Conservation (phyloP, 306 rosid species). For the Sophora flavescens region DNA sequence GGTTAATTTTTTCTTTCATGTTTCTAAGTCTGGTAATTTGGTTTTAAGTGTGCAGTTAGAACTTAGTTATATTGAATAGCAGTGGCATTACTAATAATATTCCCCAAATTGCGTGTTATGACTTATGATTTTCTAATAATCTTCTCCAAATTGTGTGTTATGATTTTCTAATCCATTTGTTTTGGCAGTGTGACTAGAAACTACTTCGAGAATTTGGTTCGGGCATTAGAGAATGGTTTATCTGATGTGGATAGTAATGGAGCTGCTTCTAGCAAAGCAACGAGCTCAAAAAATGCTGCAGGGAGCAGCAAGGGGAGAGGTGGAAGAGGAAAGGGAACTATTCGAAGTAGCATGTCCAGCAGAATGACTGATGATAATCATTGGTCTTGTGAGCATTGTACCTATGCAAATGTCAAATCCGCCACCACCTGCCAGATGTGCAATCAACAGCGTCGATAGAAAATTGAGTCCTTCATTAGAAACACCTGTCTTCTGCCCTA, state of each 20-base stretch:
- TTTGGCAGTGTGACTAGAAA: conserved; percentile 69
- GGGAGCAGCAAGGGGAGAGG: conserved; percentile 62
- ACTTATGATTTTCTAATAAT: too few species aligned
- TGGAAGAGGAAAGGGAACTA: conserved; percentile 59
- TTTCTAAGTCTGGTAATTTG: conserved; percentile 16
- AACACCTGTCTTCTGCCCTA: conserved; percentile 20
- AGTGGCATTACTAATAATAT: neutral
- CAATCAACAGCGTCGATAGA: conserved; percentile 57
- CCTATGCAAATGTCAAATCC: conserved; percentile 56
- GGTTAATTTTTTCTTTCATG: neutral
- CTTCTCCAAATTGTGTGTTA: neutral
- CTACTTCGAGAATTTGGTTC: conserved; percentile 73
- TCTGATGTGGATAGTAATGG: conserved; percentile 62
- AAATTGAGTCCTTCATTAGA: conserved; percentile 13
- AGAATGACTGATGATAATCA: conserved; percentile 47
- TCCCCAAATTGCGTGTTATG: conserved; percentile 1
- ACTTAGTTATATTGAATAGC: neutral
- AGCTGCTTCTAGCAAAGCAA: conserved; percentile 66
- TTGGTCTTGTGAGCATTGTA: conserved; percentile 61
- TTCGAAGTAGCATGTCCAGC: conserved; percentile 44
- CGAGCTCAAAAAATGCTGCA: conserved; percentile 58
- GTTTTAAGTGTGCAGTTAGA: conserved; percentile 20
- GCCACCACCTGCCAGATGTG: conserved; percentile 60
- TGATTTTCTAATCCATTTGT: conserved; percentile 41
- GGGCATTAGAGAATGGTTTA: conserved; percentile 73